Evolutionary conservation across 805 yeast genomes (phyloP), one percentile per base, ranked within the genome.

Genomic region (Tetrapisispora iriomotensis): DNA sequence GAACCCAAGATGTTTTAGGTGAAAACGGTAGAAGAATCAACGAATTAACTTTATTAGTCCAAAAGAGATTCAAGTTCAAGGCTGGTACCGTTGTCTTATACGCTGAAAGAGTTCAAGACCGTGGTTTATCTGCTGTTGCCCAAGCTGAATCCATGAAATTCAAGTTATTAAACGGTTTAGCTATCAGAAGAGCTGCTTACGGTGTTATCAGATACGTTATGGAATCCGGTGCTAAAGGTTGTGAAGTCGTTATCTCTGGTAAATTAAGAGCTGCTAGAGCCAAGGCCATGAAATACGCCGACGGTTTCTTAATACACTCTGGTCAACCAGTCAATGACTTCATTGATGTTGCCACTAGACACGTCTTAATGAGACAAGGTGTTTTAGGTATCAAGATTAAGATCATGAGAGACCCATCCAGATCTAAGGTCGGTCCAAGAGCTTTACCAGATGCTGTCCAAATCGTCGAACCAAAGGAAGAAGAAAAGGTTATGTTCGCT

Each of bases 201-300:
- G 97, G 97, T 86, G 97, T 92, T 61, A 94, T 92, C 75, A 87
- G 98, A 79, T 85, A 79, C 82, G 96, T 94, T 66, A 92, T 92
- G 96, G 96, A 88, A 73, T 86, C 96, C 54, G 98, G 98, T 74
- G 98, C 98, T 68, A 92, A 92, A 85, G 98, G 98, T 88, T 96
- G 94, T 67, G 98, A 92, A 79, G 98, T 92, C 71, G 97, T 92
- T 62, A 84, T 92, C 67, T 87, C 96, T 60, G 98, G 98, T 82
- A 92, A 92, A 77, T 82, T 94, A 71, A 86, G 96, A 78, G 98
- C 96, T 74, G 98, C 97, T 65, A 87, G 98, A 80, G 98, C 98
- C 65, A 92, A 92, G 84, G 81, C 96, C 65, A 94, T 92, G 95
- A 92, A 92, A 77, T 92, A 90, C 82, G 82, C 92, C 68, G 97